Base-by-base conservation (phyloP, 768 basidiomycete genomes). In the Boletus fagicola region DNA sequence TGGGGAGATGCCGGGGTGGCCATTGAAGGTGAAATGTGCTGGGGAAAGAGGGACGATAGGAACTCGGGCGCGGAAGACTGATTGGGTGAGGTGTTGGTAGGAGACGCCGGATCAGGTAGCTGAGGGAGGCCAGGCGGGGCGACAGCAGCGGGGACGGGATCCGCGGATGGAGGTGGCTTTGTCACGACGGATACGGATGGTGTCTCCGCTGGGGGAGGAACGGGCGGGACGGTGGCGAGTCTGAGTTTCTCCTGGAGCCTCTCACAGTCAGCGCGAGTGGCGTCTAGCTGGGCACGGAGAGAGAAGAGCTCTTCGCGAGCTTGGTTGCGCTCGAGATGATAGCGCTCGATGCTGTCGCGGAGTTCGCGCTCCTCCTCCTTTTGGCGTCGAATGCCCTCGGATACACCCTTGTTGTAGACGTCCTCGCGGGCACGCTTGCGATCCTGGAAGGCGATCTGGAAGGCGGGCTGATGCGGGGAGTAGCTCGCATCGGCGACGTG, bases 381-480 rank as follows among this genome's bases (percentile, higher is more conserved):
- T 45, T 78, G 77, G 43, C 72, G 76, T 22, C 77, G 74, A 9
- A 72, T 61, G 51, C 77, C 77, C 55, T 78, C 77, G 28, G 63
- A 57, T 46, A 78, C 13, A 16, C 77, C 77, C 60, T 76, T 78
- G 65, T 62, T 72, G 63, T 70, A 75, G 56, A 70, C 61, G 13
- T 72, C 73, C 53, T 78, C 77, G 60, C 72, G 72, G n/a, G 70
- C 56, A 42, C 70, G 68, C 62, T 77, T 74, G 49, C 74, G 70
- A 51, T 76, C 73, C 59, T 73, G 69, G 53, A 76, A 69, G 0
- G 77, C 77, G 58, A 69, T 69, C 61, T 78, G 73, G 60, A 78
- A 75, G 9, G 75, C 75, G 26, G 74, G 66, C 51, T 74, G 72
- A 47, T 71, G 67, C 26, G 67, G 69, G 44, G 70, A 75, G 59